Base-by-base conservation (phyloP, 345 rosid genomes). In the Corchorus olitorius region DNA sequence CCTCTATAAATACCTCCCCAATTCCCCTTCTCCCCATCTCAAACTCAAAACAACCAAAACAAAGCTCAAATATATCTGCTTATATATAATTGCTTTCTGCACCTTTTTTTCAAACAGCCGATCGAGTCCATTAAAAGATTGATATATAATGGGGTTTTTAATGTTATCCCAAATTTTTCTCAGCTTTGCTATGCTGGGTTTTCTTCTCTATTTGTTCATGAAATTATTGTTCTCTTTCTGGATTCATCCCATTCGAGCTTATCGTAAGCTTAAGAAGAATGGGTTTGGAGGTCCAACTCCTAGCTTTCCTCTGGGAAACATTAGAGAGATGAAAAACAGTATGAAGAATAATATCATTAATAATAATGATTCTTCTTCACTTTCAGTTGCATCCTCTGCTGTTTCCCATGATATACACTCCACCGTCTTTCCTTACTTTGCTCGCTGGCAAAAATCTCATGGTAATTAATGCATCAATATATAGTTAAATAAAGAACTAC, bases 261-360 rank as follows among this genome's bases (percentile, higher is more conserved):
- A 81, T 63, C 80, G 64, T 59, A 91, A 87, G 89, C 86, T 93
- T 66, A 83, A 65, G 78, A 86, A 61, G 43, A 89, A 84, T 64
- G 98, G 99, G 50, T 91, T 96, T 56, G 17, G 46, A 15, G 99
- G 98, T 65, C 99, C 99, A 65, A 34, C 84, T 16, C 99, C 99
- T 3, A 73, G 73, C 27, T 96, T 96, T 52, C 99, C 99, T 49
- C 66, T 93, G 1, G 99, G 98, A 53, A 96, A 96, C 76, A 79
- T 90, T 41, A 64, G 49, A 58, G 97, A 92, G 68, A 96, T 93
- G 88, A 88, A 72, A 75, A 92, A 70, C 72, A 70, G 33, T 17
- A 27, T 27, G 27, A 81, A 79, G 63, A 65, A 53, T 33, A 65
- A 53, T 33, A 70, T 19, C 27, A 27, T 27, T 27, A 27, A 27